Percentiles rank a stretch among this genome's conserved stretches.
phyloP scores from a whole-genome alignment of 2,329 filamentous ascomycete species.

The Fusarium algeriense region DNA sequence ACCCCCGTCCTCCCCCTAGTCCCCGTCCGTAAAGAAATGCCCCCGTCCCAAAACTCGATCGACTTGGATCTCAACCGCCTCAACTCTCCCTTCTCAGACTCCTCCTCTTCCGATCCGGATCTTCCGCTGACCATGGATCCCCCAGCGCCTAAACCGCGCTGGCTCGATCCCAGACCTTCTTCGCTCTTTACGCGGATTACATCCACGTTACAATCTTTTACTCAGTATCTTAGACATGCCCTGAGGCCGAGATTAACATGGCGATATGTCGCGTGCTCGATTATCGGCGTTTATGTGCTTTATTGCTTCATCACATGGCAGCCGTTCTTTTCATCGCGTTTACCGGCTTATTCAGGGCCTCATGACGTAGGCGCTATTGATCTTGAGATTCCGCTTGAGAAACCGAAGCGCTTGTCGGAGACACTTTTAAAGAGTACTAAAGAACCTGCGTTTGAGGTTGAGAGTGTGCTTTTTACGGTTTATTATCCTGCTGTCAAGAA shows the following conservation, averaged over 20 bases:
- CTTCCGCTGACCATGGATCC: conserved; percentile 35
- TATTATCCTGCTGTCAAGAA: conserved; percentile 60
- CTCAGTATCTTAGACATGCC: conserved; percentile 15
- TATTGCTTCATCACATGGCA: conserved; percentile 56
- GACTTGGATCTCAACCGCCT: conserved; percentile 35
- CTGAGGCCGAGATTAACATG: conserved; percentile 52
- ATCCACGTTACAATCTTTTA: conserved; percentile 25
- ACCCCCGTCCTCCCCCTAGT: not conserved
- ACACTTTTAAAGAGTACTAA: conserved; percentile 51
- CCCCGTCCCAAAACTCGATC: conserved; percentile 5
- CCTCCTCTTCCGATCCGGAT: conserved; percentile 28
- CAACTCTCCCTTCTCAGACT: conserved; percentile 8
- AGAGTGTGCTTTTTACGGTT: conserved; percentile 63
- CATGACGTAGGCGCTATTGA: conserved; percentile 62
- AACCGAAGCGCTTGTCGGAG: conserved; percentile 49
- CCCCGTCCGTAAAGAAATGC: no score
- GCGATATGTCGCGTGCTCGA: conserved; percentile 51
- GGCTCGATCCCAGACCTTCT: conserved; percentile 38
- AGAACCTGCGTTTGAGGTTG: conserved; percentile 58
- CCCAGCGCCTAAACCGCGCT: conserved; percentile 37
- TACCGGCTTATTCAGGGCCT: conserved; percentile 59
- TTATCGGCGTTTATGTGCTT: conserved; percentile 52
- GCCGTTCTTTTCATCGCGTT: conserved; percentile 58
- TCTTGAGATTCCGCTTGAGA: conserved; percentile 58
- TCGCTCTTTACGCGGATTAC: conserved; percentile 24